These are phyloP conservation scores for Ajuga chamaepitys DNA, from an alignment of 257 asterid genomes.

Conservation along the genomic window DNA sequence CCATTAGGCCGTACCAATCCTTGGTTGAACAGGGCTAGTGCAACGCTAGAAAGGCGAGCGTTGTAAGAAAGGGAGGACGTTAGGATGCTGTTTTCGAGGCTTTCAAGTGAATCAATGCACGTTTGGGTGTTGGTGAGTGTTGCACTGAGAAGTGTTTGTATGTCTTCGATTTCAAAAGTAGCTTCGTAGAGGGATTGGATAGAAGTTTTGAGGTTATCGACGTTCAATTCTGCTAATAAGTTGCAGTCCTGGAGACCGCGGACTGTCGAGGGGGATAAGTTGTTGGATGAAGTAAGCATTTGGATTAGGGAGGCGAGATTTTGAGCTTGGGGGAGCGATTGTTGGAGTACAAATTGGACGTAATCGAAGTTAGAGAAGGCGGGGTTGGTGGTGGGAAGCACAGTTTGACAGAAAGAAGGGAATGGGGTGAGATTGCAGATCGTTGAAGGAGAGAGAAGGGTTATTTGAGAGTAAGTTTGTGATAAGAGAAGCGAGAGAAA, in stretches of 20 bases:
- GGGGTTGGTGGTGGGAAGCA: slow-evolving; percentile 39
- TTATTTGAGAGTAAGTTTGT: slow-evolving; percentile 10
- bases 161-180: slow-evolving; percentile 41
- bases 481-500: slow-evolving; percentile 3
- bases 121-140: slow-evolving; percentile 61
- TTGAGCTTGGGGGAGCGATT: slow-evolving; percentile 39
- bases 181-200: slow-evolving; percentile 23
- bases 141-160: slow-evolving; percentile 65
- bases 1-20: slow-evolving; percentile 56
- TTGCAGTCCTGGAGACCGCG: slow-evolving; percentile 68
- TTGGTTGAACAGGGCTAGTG: slow-evolving; percentile 50
- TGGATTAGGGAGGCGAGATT: slow-evolving; percentile 41
- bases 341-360: slow-evolving; percentile 44
- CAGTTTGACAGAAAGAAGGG: slow-evolving; percentile 44
- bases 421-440: slow-evolving; percentile 49
- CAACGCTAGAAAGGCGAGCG: slow-evolving; percentile 57
- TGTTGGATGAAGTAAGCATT: slow-evolving; percentile 26
- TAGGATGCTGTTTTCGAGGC: slow-evolving; percentile 35
- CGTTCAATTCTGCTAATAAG: slow-evolving; percentile 45
- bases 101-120: slow-evolving; percentile 60
- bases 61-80: slow-evolving; percentile 48
- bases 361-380: slow-evolving; percentile 46
- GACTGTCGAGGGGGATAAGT: slow-evolving; percentile 33
- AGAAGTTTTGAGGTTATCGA: slow-evolving; percentile 37
- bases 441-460: slow-evolving; percentile 31